Evolutionary conservation across 2,329 filamentous ascomycete species (phyloP).

Genomic region (Colletotrichum tropicicola): DNA sequence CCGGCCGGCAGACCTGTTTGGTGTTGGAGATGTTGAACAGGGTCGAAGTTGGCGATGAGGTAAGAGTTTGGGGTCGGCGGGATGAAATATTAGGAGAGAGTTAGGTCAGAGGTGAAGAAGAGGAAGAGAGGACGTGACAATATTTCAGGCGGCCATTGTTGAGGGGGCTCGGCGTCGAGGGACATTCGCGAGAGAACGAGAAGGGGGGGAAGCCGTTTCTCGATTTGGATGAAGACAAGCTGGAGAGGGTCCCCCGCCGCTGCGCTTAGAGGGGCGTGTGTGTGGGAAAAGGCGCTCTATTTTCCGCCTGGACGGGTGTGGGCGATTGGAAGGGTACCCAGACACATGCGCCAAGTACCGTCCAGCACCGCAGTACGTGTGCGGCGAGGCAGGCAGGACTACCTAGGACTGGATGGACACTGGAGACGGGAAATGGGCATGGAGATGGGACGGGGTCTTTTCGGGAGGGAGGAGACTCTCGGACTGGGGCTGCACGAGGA

Average conservation of each 20-base stretch:
- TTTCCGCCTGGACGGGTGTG: conserved; percentile 17
- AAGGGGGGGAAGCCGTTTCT: conserved; percentile 7
- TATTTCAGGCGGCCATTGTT: conserved; percentile 15
- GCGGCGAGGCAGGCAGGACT: neutral
- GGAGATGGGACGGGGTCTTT: neutral
- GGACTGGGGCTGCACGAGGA: too few relatives aligned
- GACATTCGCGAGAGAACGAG: conserved; percentile 17
- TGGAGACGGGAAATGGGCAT: neutral
- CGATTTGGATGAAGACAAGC: conserved; percentile 29
- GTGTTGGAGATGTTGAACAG: neutral
- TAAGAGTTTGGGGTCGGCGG: conserved; percentile 5
- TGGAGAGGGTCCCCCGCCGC: conserved; percentile 4
- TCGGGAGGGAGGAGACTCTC: neutral
- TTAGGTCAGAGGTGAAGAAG: conserved; percentile 18
- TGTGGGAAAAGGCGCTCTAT: neutral
- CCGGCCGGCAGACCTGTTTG: neutral
- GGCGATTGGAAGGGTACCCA: neutral
- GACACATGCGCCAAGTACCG: conserved; percentile 11
- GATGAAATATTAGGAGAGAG: conserved; percentile 17
- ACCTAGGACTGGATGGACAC: neutral
- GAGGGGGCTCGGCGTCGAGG: conserved; percentile 11
- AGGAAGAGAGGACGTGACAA: conserved; percentile 6
- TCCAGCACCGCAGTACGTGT: neutral
- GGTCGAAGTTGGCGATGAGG: conserved; percentile 8
- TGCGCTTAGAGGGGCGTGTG: conserved; percentile 15